Percentiles rank a stretch among this genome's conserved stretches.
Conservation (phyloP, 2,329 filamentous ascomycete genomes). For the Aspergillus pseudonomiae region DNA sequence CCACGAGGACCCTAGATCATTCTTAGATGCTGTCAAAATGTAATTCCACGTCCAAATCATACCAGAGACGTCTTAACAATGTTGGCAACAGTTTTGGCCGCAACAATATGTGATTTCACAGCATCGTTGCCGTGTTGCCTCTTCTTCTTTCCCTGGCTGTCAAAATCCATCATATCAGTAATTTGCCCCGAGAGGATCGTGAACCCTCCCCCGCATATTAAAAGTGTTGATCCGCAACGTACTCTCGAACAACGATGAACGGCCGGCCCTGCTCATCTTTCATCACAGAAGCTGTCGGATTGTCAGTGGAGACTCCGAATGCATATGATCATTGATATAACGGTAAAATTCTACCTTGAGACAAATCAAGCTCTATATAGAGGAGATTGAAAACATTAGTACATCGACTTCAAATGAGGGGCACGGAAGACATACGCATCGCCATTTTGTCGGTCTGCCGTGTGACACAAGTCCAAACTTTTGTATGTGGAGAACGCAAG, state of each 20-base stretch:
- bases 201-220: neutral
- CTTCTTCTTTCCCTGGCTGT: slow-evolving; percentile 94
- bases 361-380: slow-evolving; percentile 51
- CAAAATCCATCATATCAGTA: slow-evolving; percentile 13
- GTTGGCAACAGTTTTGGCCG: slow-evolving; percentile 91
- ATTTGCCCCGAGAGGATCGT: neutral
- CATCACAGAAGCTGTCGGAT: slow-evolving; percentile 67
- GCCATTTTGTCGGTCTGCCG: slow-evolving; percentile 49
- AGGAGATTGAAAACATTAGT: slow-evolving; percentile 29
- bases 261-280: slow-evolving; percentile 97
- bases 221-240: slow-evolving; percentile 46
- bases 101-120: slow-evolving; percentile 97
- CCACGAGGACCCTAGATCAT: slow-evolving; percentile 74
- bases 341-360: slow-evolving; percentile 42
- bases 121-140: slow-evolving; percentile 95
- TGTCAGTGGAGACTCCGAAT: slow-evolving; percentile 25
- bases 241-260: slow-evolving; percentile 98
- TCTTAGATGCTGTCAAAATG: slow-evolving; percentile 17
- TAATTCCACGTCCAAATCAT: slow-evolving; percentile 29
- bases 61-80: slow-evolving; percentile 94
- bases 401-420: slow-evolving; percentile 35
- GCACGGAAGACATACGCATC: slow-evolving; percentile 48
- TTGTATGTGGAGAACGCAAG: slow-evolving; percentile 15
- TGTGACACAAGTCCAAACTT: slow-evolving; percentile 28
- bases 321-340: slow-evolving; percentile 23